Percentiles rank a stretch among this genome's conserved stretches.
Conservation (phyloP, 352 stramenopile genomes). For the Albugo candida region DNA sequence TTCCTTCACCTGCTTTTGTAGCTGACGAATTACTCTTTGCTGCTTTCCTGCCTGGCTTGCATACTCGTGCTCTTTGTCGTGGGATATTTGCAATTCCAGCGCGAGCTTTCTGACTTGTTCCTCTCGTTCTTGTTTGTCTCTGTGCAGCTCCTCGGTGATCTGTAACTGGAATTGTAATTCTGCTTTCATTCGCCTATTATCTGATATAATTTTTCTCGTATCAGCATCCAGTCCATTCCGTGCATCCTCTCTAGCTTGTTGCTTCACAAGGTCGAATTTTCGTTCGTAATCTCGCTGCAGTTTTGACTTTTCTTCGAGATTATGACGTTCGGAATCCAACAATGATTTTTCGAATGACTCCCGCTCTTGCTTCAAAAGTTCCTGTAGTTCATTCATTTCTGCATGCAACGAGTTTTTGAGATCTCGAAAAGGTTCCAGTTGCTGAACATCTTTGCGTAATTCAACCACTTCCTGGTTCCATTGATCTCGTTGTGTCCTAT, state of each 20-base stretch:
- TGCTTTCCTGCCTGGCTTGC: slow-evolving; percentile 61
- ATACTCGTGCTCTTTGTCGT: slow-evolving; percentile 77
- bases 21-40: slow-evolving; percentile 45
- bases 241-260: slow-evolving; percentile 77
- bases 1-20: slow-evolving; percentile 43
- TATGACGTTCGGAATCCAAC: slow-evolving; percentile 65
- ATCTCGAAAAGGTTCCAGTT: slow-evolving; percentile 45
- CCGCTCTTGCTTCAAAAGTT: slow-evolving; percentile 29
- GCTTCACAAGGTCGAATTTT: slow-evolving; percentile 68
- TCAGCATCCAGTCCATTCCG: slow-evolving; percentile 79
- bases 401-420: slow-evolving; percentile 38
- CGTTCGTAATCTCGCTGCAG: slow-evolving; percentile 74
- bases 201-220: slow-evolving; percentile 80
- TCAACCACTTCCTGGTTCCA: slow-evolving; percentile 35
- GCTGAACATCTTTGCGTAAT: slow-evolving; percentile 4
- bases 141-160: slow-evolving; percentile 78
- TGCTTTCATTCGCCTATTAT: slow-evolving; percentile 85
- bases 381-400: slow-evolving; percentile 42
- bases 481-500: slow-evolving; percentile 32
- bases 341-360: slow-evolving; percentile 31
- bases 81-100: slow-evolving; percentile 57
- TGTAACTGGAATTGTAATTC: slow-evolving; percentile 85
- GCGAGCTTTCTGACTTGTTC: slow-evolving; percentile 26
- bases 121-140: slow-evolving; percentile 58
- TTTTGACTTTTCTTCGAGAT: slow-evolving; percentile 71